Conservation (phyloP, 257 asterid species). For the Solanum chilense region DNA sequence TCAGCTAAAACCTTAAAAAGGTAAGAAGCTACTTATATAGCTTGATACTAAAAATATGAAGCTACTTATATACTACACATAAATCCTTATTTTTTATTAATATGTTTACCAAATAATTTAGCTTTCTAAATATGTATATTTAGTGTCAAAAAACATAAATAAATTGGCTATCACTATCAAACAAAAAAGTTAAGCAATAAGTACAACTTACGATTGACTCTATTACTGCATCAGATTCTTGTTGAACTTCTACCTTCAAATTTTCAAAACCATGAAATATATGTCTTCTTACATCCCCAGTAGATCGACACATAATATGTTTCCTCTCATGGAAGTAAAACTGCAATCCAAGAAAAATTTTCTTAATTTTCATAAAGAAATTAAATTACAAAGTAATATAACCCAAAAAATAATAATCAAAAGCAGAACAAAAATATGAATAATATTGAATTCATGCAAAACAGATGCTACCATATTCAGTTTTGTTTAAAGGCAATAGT, state of each 20-base stretch:
- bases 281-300: neutral
- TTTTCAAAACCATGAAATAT: neutral
- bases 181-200: no score
- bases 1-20: neutral
- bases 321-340: neutral
- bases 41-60: no score
- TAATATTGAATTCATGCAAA: neutral
- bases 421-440: neutral
- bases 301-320: neutral
- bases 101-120: no score
- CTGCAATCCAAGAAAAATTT: neutral
- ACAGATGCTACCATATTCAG: neutral
- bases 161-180: no score
- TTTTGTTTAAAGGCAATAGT: neutral
- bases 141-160: no score
- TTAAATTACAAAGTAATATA: neutral
- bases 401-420: neutral
- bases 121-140: no score
- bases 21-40: neutral
- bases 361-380: neutral
- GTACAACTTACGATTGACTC: no score
- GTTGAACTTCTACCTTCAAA: neutral
- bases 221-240: neutral
- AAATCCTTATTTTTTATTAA: no score
- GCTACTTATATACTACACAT: no score